These are phyloP conservation scores for Bruguiera gymnorhiza DNA, from an alignment of 345 rosid genomes.

Conservation along the genomic window DNA sequence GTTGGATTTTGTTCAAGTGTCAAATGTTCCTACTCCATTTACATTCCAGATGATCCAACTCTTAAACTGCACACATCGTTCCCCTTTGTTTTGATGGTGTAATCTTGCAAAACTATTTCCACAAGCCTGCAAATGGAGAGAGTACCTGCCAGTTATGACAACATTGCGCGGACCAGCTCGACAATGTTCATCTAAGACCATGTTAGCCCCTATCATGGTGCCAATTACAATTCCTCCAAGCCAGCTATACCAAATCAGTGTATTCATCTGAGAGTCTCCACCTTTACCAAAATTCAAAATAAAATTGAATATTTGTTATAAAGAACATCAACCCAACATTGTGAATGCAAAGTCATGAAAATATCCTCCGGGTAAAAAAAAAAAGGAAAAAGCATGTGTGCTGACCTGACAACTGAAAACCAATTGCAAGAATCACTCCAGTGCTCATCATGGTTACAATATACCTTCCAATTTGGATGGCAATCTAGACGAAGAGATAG, in stretches of 20 bases:
- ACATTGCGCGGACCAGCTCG: conserved; percentile 94
- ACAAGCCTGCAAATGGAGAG: not conserved
- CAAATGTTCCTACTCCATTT: no score
- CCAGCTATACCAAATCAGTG: conserved; percentile 96
- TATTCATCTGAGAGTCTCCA: conserved; percentile 80
- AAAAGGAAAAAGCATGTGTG: not conserved
- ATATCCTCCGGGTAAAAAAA: no score
- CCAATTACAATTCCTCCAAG: conserved; percentile 95
- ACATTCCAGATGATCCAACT: no score
- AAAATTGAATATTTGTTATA: not conserved
- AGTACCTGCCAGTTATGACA: conserved; percentile 92
- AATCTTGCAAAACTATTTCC: not conserved
- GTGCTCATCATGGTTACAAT: conserved; percentile 94
- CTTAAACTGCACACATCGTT: no score
- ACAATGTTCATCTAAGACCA: conserved; percentile 91
- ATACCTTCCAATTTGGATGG: conserved; percentile 84
- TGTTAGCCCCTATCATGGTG: conserved; percentile 89
- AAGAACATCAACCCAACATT: conserved; percentile 1
- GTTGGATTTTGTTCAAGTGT: no score
- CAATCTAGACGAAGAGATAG: conserved; percentile 42
- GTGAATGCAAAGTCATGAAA: no score
- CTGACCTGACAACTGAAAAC: conserved; percentile 90
- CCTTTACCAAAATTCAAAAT: conserved; percentile 38
- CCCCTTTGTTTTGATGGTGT: no score
- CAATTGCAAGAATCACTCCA: conserved; percentile 74